phyloP scores from a whole-genome alignment of 495 filamentous ascomycete genomes.

The Neurospora sp. region DNA sequence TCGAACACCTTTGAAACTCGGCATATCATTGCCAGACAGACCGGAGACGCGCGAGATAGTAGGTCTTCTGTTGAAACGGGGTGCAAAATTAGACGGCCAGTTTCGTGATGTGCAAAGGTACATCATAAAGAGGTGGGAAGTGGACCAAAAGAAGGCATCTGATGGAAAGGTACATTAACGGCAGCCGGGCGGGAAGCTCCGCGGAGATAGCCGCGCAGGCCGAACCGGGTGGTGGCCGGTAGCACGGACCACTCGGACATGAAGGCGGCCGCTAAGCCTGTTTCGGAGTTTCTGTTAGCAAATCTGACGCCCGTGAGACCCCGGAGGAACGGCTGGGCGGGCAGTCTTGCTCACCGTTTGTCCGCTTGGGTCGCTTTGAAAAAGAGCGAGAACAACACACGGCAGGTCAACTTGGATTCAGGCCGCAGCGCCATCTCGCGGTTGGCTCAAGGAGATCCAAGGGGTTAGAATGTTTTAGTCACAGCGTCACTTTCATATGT shows the following conservation, averaged over 20 bases:
- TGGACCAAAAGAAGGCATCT: too few species aligned
- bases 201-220: background rate
- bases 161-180: too few species aligned
- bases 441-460: background rate
- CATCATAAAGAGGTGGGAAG: too few species aligned
- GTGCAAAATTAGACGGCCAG: too few species aligned
- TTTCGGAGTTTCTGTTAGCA: conserved; percentile 23
- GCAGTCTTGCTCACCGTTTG: background rate
- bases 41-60: too few species aligned
- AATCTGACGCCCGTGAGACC: conserved; percentile 15
- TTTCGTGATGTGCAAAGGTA: too few species aligned
- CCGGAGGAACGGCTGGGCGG: conserved; percentile 1
- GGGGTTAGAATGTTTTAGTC: background rate
- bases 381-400: background rate
- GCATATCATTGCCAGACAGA: too few species aligned
- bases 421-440: background rate
- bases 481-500: background rate
- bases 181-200: background rate
- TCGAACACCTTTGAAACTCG: background rate
- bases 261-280: conserved; percentile 7
- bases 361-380: too few species aligned
- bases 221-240: background rate
- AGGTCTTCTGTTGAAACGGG: background rate
- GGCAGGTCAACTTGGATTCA: background rate
- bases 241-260: background rate